Conservation (phyloP, 495 filamentous ascomycete genomes). For the Penicillium steckii region DNA sequence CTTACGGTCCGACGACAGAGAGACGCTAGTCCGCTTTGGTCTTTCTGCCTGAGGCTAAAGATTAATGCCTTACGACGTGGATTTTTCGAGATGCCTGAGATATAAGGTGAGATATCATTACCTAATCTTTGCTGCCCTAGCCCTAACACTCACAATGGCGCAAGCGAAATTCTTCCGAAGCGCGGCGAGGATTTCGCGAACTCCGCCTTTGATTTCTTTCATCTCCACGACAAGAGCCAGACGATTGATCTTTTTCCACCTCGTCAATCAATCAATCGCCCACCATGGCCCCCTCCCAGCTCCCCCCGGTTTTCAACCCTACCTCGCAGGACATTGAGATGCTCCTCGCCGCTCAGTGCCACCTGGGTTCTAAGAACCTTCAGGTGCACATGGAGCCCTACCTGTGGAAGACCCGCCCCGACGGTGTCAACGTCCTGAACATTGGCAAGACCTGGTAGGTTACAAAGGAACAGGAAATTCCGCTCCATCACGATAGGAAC, state of each 20-base stretch:
- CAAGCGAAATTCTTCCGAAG: constrained; percentile 42
- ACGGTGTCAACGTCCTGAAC: constrained; percentile 98
- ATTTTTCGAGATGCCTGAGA: too few relatives aligned
- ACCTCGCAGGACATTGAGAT: constrained; percentile 94
- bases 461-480: too few relatives aligned
- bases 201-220: constrained; percentile 36
- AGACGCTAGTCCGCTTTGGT: constrained; percentile 27
- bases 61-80: background rate
- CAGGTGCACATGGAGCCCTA: constrained; percentile 99
- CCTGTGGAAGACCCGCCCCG: constrained; percentile 97
- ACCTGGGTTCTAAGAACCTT: constrained; percentile 98
- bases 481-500: too few relatives aligned
- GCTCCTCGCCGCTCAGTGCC: constrained; percentile 93
- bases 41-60: constrained; percentile 12
- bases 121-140: constrained; percentile 28
- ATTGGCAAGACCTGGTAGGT: constrained; percentile 99
- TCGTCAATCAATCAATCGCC: constrained; percentile 54
- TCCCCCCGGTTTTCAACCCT: constrained; percentile 85
- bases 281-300: constrained; percentile 92
- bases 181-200: constrained; percentile 31
- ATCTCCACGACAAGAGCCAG: constrained; percentile 50
- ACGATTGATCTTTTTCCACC: constrained; percentile 54
- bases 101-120: too few relatives aligned
- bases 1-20: constrained; percentile 17
- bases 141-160: constrained; percentile 43